Conservation (phyloP, 306 rosid species). For the Trifolium repens region DNA sequence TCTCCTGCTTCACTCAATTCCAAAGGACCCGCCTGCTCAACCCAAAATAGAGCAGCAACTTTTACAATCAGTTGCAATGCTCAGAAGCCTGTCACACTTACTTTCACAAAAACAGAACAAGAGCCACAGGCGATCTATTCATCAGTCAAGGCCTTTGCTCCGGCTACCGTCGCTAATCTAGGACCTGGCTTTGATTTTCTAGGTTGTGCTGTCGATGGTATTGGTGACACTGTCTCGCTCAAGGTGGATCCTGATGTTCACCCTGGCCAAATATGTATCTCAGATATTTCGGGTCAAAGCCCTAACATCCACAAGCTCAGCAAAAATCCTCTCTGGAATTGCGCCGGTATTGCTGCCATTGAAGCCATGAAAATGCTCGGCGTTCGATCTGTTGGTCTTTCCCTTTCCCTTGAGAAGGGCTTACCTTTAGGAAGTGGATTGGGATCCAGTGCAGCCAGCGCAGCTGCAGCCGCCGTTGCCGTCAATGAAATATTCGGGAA, state of each 20-base stretch:
- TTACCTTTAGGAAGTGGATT: constrained; percentile 87
- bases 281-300: constrained; percentile 55
- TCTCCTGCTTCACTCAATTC: no score
- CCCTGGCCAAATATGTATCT: constrained; percentile 69
- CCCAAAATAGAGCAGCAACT: not conserved
- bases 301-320: constrained; percentile 57
- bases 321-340: constrained; percentile 73
- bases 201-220: constrained; percentile 83
- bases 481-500: constrained; percentile 78
- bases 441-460: constrained; percentile 94
- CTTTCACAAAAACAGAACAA: not conserved
- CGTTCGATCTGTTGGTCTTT: constrained; percentile 75
- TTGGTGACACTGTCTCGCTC: constrained; percentile 77
- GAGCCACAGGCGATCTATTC: not conserved
- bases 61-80: not conserved
- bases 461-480: constrained; percentile 88
- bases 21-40: no score
- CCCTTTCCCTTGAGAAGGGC: constrained; percentile 80
- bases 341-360: constrained; percentile 86
- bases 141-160: constrained; percentile 77
- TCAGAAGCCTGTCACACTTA: not conserved
- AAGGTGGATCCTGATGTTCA: constrained; percentile 66
- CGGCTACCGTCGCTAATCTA: constrained; percentile 83
- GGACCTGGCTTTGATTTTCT: constrained; percentile 95
- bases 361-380: constrained; percentile 88